Evolutionary conservation across 345 rosid species (phyloP).

Genomic region (Clausena lansium): DNA sequence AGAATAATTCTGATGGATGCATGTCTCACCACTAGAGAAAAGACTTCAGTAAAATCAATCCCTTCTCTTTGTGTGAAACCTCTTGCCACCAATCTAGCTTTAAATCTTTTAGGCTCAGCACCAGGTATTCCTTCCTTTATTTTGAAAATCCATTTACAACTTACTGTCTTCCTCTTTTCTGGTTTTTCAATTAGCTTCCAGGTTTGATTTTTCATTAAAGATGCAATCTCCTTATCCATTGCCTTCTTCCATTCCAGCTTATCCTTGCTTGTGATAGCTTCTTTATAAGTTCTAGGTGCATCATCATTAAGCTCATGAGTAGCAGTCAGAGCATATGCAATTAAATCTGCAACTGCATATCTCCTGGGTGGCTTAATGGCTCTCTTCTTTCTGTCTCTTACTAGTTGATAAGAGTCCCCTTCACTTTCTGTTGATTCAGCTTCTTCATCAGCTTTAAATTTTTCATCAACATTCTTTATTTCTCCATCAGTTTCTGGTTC

Average conservation of each 20-base stretch:
- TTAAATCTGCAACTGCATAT: background rate
- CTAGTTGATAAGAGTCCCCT: too few species aligned
- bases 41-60: background rate
- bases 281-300: background rate
- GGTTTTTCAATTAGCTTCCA: background rate
- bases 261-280: background rate
- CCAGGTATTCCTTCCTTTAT: fast-evolving
- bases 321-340: too few species aligned
- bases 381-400: background rate
- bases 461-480: background rate
- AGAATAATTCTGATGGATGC: background rate
- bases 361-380: background rate
- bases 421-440: too few species aligned
- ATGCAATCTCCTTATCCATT: background rate
- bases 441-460: background rate
- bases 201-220: background rate
- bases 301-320: background rate
- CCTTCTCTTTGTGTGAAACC: background rate
- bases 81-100: background rate
- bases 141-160: background rate
- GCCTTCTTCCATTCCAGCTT: fast-evolving
- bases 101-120: background rate
- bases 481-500: fast-evolving
- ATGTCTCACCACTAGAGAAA: background rate
- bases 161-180: fast-evolving